phyloP scores from a whole-genome alignment of 2,329 filamentous ascomycete species.

The Didymosphaeria variabile region DNA sequence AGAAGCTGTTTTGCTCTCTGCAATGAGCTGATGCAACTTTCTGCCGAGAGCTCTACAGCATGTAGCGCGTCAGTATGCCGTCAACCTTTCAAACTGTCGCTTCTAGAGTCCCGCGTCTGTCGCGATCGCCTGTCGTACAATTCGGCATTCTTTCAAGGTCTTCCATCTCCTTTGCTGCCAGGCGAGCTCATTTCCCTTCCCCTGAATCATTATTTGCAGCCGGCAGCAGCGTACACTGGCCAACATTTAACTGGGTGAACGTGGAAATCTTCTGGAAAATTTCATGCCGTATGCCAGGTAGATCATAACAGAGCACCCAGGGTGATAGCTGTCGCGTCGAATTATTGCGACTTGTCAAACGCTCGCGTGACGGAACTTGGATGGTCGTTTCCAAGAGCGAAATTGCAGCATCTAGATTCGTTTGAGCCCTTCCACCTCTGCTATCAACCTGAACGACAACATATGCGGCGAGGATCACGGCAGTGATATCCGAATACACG shows the following conservation, averaged over 20 bases:
- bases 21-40: neutral
- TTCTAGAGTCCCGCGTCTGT: neutral
- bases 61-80: neutral
- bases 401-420: neutral
- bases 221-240: neutral
- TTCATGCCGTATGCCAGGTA: neutral
- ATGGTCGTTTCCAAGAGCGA: neutral
- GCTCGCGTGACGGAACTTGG: neutral
- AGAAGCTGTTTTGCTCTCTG: neutral
- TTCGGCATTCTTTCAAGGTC: neutral
- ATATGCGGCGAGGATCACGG: neutral
- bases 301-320: neutral
- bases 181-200: neutral
- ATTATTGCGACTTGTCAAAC: neutral
- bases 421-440: neutral
- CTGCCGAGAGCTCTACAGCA: neutral
- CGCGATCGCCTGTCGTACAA: neutral
- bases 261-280: neutral
- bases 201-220: neutral
- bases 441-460: neutral
- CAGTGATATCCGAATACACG: neutral
- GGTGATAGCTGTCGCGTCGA: neutral
- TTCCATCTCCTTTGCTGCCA: neutral
- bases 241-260: neutral
- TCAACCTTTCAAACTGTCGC: neutral